Conservation (phyloP, 345 rosid species). For the Raphanus raphanistrum region DNA sequence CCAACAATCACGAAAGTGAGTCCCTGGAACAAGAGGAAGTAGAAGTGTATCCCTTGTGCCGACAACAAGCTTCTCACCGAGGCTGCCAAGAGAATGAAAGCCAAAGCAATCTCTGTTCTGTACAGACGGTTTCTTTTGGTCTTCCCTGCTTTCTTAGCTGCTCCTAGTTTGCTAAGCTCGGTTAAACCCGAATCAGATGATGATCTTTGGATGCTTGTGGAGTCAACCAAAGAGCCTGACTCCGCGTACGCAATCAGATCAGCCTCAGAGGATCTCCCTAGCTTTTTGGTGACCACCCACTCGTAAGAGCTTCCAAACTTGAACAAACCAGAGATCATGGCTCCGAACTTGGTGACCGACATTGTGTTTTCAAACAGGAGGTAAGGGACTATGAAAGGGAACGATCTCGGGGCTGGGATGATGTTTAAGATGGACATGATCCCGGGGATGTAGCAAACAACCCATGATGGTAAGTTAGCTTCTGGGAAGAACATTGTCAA, state of each 20-base stretch:
- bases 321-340: slow-evolving; percentile 91
- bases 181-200: slow-evolving; percentile 46
- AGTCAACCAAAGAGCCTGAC: slow-evolving; percentile 47
- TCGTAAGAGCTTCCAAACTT: slow-evolving; percentile 82
- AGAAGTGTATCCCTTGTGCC: slow-evolving; percentile 89
- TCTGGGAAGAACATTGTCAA: slow-evolving; percentile 89
- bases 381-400: slow-evolving; percentile 88
- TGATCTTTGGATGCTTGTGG: slow-evolving; percentile 48
- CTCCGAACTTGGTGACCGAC: slow-evolving; percentile 95
- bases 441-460: slow-evolving; percentile 84
- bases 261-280: slow-evolving; percentile 90
- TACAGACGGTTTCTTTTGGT: slow-evolving; percentile 60
- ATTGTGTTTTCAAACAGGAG: slow-evolving; percentile 96
- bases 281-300: slow-evolving; percentile 91
- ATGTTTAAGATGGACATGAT: slow-evolving; percentile 81
- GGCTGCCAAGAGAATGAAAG: slow-evolving; percentile 68
- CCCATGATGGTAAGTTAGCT: slow-evolving; percentile 91
- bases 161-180: not conserved
- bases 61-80: slow-evolving; percentile 75
- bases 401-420: slow-evolving; percentile 81
- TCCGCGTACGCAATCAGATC: slow-evolving; percentile 71
- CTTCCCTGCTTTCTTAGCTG: slow-evolving; percentile 42
- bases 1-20: slow-evolving; percentile 77
- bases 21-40: slow-evolving; percentile 89
- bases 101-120: slow-evolving; percentile 73